Conservation (phyloP, 2,329 filamentous ascomycete genomes). For the Chaetomium sp. region DNA sequence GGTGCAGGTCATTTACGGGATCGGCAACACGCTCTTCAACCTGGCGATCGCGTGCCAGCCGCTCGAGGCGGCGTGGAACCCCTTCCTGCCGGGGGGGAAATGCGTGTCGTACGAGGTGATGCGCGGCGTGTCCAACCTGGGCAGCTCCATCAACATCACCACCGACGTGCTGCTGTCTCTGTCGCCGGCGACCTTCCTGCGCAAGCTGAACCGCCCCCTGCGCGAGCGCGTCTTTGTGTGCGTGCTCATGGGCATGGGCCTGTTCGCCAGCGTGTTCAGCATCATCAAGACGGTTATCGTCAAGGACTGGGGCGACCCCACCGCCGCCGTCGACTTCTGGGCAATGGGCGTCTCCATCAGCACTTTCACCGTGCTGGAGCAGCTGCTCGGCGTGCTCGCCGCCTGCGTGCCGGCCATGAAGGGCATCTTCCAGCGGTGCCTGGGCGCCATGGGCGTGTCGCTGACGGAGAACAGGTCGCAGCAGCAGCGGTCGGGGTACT, state of each 20-base stretch:
- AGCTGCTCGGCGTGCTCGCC: slow-evolving; percentile 31
- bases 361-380: slow-evolving; percentile 33
- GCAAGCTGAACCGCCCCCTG: slow-evolving; percentile 33
- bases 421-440: slow-evolving; percentile 29
- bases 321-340: slow-evolving; percentile 22
- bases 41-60: slow-evolving; percentile 30
- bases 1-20: slow-evolving; percentile 28
- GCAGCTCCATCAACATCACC: slow-evolving; percentile 31
- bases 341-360: slow-evolving; percentile 30
- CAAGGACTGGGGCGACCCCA: slow-evolving; percentile 26
- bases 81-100: slow-evolving; percentile 12
- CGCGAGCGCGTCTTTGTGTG: slow-evolving; percentile 34
- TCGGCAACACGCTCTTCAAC: slow-evolving; percentile 32
- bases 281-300: slow-evolving; percentile 33
- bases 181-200: slow-evolving; percentile 31
- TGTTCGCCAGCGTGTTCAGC: slow-evolving; percentile 30
- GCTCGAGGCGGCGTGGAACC: slow-evolving; percentile 30
- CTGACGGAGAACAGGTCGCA: slow-evolving; percentile 24
- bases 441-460: slow-evolving; percentile 29
- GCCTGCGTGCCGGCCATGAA: slow-evolving; percentile 35
- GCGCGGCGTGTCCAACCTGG: slow-evolving; percentile 27
- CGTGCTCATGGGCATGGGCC: slow-evolving; percentile 35
- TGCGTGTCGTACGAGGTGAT: slow-evolving; percentile 28
- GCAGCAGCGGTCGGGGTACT: slow-evolving; percentile 23
- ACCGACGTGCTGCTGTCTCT: slow-evolving; percentile 34